Conservation (phyloP, 306 rosid genomes). For the Astragalus glycyphyllos region DNA sequence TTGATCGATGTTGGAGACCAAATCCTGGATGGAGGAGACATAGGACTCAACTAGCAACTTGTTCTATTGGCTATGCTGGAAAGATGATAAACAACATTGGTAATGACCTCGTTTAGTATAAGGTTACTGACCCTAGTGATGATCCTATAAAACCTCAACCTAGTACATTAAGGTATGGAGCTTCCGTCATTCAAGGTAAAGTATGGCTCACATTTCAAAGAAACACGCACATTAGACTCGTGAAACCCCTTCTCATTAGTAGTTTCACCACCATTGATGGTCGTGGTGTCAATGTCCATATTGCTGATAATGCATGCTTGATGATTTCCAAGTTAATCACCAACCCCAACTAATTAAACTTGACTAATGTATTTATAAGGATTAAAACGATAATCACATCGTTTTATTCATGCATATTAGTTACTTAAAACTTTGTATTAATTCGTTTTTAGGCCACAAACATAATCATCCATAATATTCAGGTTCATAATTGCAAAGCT, state of each 20-base stretch:
- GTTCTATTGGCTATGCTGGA: constrained; percentile 41
- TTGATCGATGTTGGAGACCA: constrained; percentile 48
- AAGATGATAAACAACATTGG: constrained; percentile 49
- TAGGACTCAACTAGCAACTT: constrained; percentile 38
- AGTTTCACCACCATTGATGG: no score
- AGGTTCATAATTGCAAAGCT: constrained; percentile 43
- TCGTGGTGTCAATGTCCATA: constrained; percentile 15
- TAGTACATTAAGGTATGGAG: constrained; percentile 45
- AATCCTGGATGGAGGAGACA: constrained; percentile 42
- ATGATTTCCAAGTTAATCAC: constrained; percentile 50
- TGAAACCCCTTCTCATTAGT: constrained; percentile 42
- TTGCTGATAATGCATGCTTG: constrained; percentile 43
- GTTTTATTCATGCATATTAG: background rate
- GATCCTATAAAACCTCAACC: constrained; percentile 38
- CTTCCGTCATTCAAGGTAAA: constrained; percentile 44
- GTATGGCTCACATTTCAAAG: constrained; percentile 49
- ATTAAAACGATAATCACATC: no score
- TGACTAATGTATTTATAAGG: no score
- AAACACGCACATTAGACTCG: constrained; percentile 40
- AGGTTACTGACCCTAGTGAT: constrained; percentile 43
- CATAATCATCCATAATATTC: no score
- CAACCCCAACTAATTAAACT: no score
- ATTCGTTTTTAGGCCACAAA: constrained; percentile 28
- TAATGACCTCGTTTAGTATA: constrained; percentile 34
- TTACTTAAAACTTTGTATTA: no score